Evolutionary conservation across 306 rosid genomes (phyloP).

Genomic region (Phaseolus lunatus): DNA sequence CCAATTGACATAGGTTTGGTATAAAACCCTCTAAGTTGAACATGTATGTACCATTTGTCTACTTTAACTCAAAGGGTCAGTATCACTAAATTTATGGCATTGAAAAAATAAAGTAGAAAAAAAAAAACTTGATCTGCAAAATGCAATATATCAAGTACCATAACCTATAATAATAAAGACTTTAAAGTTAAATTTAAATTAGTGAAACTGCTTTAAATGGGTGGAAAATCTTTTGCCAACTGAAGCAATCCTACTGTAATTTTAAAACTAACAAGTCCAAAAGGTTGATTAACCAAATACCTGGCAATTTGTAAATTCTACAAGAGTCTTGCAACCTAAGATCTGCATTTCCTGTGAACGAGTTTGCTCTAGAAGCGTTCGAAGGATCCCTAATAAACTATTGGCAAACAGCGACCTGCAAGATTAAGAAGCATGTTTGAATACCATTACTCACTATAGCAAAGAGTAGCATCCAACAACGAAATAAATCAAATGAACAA

Average conservation of each 20-base stretch:
- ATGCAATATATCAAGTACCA: constrained; percentile 38
- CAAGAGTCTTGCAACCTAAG: constrained; percentile 81
- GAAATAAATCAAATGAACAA: constrained; percentile 29
- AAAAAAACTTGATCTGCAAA: constrained; percentile 8
- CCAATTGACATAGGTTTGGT: constrained; percentile 94
- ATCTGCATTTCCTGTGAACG: constrained; percentile 74
- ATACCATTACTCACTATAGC: constrained; percentile 35
- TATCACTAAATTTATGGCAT: constrained; percentile 46
- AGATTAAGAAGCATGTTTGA: constrained; percentile 49
- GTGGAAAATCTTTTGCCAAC: constrained; percentile 34
- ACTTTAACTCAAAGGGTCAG: constrained; percentile 63
- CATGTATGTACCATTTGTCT: constrained; percentile 92
- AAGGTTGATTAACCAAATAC: constrained; percentile 54
- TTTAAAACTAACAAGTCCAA: constrained; percentile 38
- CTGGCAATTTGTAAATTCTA: constrained; percentile 76
- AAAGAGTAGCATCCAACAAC: constrained; percentile 19
- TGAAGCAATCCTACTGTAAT: not conserved
- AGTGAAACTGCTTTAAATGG: constrained; percentile 36
- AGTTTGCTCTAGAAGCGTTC: constrained; percentile 79
- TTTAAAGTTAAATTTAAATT: constrained; percentile 18
- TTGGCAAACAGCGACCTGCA: constrained; percentile 89
- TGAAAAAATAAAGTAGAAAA: not conserved
- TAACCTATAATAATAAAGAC: constrained; percentile 20
- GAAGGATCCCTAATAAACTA: constrained; percentile 84
- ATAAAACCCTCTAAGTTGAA: constrained; percentile 97